phyloP scores from a whole-genome alignment of 2,329 filamentous ascomycete genomes.

The Fusarium heterosporum region DNA sequence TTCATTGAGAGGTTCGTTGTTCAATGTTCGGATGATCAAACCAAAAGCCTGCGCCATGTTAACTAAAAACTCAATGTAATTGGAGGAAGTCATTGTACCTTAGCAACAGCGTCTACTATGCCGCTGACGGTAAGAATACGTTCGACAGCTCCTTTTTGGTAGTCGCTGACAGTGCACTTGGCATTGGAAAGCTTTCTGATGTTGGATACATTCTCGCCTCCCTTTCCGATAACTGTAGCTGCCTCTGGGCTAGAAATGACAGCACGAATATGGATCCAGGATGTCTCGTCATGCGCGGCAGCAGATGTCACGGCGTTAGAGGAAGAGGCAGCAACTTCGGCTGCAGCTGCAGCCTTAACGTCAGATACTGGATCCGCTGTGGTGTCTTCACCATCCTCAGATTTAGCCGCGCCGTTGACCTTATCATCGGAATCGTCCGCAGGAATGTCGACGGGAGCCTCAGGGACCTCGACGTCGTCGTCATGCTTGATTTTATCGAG shows the following conservation, averaged over 20 bases:
- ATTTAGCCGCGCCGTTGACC: slow-evolving; percentile 61
- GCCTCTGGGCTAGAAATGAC: slow-evolving; percentile 98
- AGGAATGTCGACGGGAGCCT: slow-evolving; percentile 51
- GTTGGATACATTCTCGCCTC: slow-evolving; percentile 97
- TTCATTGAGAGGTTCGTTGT: slow-evolving; percentile 92
- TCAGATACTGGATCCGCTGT: slow-evolving; percentile 53
- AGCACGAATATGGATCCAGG: slow-evolving; percentile 96
- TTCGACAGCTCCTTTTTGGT: slow-evolving; percentile 95
- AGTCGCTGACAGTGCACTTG: slow-evolving; percentile 99
- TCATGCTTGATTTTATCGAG: slow-evolving; percentile 89
- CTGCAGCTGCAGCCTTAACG: slow-evolving; percentile 54
- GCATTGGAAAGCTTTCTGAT: slow-evolving; percentile 95
- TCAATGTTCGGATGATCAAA: slow-evolving; percentile 96
- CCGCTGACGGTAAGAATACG: slow-evolving; percentile 98
- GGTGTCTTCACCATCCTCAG: slow-evolving; percentile 45
- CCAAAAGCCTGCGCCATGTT: slow-evolving; percentile 80
- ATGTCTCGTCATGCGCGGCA: slow-evolving; percentile 84
- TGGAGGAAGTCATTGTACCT: slow-evolving; percentile 68
- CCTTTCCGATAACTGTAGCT: slow-evolving; percentile 97
- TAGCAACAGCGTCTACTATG: slow-evolving; percentile 94
- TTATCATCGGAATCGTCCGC: slow-evolving; percentile 61
- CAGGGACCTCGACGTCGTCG: slow-evolving; percentile 64
- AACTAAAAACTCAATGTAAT: slow-evolving; percentile 36
- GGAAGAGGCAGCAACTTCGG: slow-evolving; percentile 54
- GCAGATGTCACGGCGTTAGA: slow-evolving; percentile 58